A percentile compares a stretch with the other conserved stretches of the same genome.
These are phyloP conservation scores for Neocallimastix lanati DNA, from an alignment of 192 early-diverging fungal genomes.

Conservation along the genomic window DNA sequence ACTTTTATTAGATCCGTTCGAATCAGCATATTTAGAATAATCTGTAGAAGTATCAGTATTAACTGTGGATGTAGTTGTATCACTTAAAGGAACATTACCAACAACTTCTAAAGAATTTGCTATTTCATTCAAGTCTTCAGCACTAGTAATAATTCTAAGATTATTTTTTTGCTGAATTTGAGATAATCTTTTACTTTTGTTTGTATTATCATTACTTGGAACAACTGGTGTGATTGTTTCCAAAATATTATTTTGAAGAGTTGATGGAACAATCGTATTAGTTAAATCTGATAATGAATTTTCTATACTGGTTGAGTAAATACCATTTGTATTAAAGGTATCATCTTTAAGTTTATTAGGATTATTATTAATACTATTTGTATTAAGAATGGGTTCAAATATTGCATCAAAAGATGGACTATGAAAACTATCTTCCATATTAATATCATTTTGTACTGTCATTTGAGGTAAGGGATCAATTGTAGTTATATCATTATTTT, in stretches of 20 bases:
- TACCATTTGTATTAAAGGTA: too few relatives aligned
- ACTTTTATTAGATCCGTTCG: background rate
- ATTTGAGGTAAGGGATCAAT: background rate
- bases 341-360: too few relatives aligned
- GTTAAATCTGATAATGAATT: too few relatives aligned
- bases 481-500: background rate
- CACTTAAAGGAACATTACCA: background rate
- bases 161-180: background rate
- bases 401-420: background rate
- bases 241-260: background rate
- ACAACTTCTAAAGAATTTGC: background rate
- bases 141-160: background rate
- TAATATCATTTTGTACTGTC: background rate
- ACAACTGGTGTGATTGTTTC: background rate
- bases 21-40: background rate
- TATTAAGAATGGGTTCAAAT: background rate
- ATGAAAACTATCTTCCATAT: background rate
- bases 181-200: background rate
- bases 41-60: background rate
- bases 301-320: too few relatives aligned
- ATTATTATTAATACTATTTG: background rate
- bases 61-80: background rate
- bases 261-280: background rate
- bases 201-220: background rate
- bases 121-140: background rate